phyloP scores from a whole-genome alignment of 139 green algal genomes.

The Asterochloris erici region DNA sequence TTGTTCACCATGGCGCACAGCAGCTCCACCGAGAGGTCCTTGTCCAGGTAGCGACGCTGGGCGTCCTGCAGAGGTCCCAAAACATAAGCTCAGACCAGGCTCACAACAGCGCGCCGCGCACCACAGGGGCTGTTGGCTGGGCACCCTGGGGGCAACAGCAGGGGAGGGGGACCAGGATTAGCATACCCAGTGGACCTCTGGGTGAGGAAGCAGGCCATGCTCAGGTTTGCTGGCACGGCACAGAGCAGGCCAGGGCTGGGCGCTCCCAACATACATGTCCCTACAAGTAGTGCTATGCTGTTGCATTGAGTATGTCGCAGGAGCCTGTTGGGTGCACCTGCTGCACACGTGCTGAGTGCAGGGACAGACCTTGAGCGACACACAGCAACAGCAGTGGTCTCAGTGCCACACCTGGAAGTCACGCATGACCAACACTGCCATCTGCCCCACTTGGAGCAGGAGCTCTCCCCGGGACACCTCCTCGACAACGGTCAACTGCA shows the following conservation, averaged over 20 bases:
- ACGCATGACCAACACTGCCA: slow-evolving; percentile 32
- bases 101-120: no score
- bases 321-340: not conserved
- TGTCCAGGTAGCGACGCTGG: slow-evolving; percentile 22
- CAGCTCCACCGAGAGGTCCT: slow-evolving; percentile 47
- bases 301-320: not conserved
- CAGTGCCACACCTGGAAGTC: slow-evolving; percentile 35
- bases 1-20: slow-evolving; percentile 78
- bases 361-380: not conserved
- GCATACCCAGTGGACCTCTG: not conserved
- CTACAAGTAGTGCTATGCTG: not conserved
- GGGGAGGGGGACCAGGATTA: no score
- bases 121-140: no score
- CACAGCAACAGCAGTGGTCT: not conserved
- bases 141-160: no score
- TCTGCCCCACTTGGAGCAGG: slow-evolving; percentile 41
- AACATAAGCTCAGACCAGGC: no score
- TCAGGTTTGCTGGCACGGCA: not conserved
- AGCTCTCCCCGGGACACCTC: slow-evolving; percentile 46
- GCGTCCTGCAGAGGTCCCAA: slow-evolving; percentile 26
- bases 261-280: not conserved
- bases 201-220: no score
- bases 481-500: slow-evolving; percentile 39
- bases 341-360: not conserved
- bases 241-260: not conserved